Base-by-base conservation (phyloP, 2,329 filamentous ascomycete species). In the Neopestalotiopsis sp. region DNA sequence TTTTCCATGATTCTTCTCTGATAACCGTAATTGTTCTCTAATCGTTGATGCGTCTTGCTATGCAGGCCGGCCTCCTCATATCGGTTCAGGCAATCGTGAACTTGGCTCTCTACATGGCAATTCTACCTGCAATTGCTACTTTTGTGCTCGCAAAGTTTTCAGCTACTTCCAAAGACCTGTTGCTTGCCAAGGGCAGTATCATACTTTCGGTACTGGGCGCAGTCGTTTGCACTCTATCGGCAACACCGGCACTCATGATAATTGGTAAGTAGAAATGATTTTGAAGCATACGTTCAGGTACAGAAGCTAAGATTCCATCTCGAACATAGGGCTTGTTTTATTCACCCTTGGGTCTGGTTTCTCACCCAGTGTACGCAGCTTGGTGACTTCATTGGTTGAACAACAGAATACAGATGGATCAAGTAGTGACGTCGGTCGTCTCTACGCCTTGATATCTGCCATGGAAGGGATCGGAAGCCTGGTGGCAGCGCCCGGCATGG, bases 361-460 rank as follows among this genome's bases (percentile, higher is more conserved):
- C 49, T 13, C 63, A 9, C 63, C 63, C 13, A 57, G 32, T 34
- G 17, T 38, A 9, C 63, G 63, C 45, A 66, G 63, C 40, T 45
- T 66, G 30, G 63, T 66, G 6, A 66, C 63, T 1, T 66, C 24
- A 10, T 28, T 66, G 20, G 63, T 66, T 28, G 63, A 66, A 28
- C 34, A 13, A 12, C 30, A 40, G 10, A 12, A 66, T 24, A 34
- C 9, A 20, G 61, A 56, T n/a, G 53, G 49, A 28, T 56, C 24
- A 10, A 66, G 42, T 3, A 66, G 63, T 20, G 63, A 66, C 12
- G 32, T 66, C 28, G 63, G 45, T 17, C 63, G 63, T 10, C 49
- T 66, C 5, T 66, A 66, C 32, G 63, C 63, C 12, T 24, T 66
- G 17, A 66, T 66, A 28, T 66, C 63, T 3, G 63, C 53, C 49